Conservation (phyloP, 768 basidiomycete genomes). For the Rhizopogon vulgaris region DNA sequence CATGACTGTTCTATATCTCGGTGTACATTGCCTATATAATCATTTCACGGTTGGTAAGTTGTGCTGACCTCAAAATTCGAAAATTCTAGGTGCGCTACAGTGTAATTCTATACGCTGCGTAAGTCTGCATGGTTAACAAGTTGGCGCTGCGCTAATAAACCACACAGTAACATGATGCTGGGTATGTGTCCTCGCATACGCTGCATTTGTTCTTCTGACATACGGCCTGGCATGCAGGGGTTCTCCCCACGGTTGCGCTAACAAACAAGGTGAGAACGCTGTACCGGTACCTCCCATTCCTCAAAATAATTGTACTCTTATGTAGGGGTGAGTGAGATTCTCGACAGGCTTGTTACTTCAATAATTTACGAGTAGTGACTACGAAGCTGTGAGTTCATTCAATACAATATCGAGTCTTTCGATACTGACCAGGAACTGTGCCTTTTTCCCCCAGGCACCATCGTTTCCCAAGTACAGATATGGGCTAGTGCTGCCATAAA, state of each 20-base stretch:
- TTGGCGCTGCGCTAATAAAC: neutral
- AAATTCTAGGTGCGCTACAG: neutral
- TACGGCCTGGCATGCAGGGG: neutral
- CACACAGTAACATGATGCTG: neutral
- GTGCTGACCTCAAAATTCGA: neutral
- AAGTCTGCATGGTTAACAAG: neutral
- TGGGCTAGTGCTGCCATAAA: neutral
- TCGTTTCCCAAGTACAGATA: neutral
- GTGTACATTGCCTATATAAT: neutral
- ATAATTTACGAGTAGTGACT: neutral
- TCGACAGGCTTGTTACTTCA: neutral
- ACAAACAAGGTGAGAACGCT: neutral
- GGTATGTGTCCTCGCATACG: neutral
- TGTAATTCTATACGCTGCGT: neutral
- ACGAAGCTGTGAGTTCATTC: neutral
- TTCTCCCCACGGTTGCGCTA: neutral
- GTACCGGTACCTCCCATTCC: neutral
- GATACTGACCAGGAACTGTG: neutral
- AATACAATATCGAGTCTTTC: neutral
- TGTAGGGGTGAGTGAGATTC: neutral
- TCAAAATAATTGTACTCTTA: neutral
- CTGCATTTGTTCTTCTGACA: neutral
- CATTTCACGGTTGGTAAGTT: neutral
- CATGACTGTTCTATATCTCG: neutral
- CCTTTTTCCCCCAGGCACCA: neutral